Conservation (phyloP, 2,329 filamentous ascomycete genomes). For the Chalaropsis thielavioides region DNA sequence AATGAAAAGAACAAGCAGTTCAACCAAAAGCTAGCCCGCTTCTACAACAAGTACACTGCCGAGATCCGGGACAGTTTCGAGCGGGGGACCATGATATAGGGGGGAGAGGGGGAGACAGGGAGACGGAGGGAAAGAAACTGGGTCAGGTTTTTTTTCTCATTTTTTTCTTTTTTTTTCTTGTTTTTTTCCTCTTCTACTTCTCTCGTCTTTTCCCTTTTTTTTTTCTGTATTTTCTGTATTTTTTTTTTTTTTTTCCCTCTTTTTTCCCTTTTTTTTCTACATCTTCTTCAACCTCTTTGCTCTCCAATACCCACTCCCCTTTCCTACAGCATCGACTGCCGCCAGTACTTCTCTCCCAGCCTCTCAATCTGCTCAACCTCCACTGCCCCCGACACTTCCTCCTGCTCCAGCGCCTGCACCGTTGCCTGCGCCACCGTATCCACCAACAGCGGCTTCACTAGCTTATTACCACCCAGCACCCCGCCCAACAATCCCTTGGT, state of each 20-base stretch:
- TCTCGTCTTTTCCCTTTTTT: background rate
- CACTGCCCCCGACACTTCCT: constrained; percentile 56
- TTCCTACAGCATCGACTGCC: constrained; percentile 68
- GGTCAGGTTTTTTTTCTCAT: background rate
- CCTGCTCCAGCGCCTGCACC: constrained; percentile 70
- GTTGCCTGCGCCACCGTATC: constrained; percentile 80
- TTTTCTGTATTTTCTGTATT: background rate
- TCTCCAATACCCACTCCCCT: background rate
- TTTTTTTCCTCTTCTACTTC: background rate
- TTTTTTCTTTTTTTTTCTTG: background rate
- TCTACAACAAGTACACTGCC: constrained; percentile 97
- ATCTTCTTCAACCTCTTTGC: background rate
- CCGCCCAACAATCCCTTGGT: constrained; percentile 61
- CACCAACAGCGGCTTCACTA: constrained; percentile 67
- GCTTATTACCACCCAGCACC: constrained; percentile 67
- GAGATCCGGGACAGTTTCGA: constrained; percentile 97
- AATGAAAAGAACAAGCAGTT: constrained; percentile 99
- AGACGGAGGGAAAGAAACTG: no score
- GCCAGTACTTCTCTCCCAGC: constrained; percentile 70
- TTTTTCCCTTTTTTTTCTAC: background rate
- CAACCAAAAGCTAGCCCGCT: constrained; percentile 88
- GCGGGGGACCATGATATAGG: constrained; percentile 83
- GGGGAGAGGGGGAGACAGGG: constrained; percentile 18
- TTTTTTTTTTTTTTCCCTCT: constrained; percentile 1
- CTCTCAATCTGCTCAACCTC: constrained; percentile 69